Evolutionary conservation across 1,139 yeast species (phyloP).

Genomic region (Kodamaea arcana): DNA sequence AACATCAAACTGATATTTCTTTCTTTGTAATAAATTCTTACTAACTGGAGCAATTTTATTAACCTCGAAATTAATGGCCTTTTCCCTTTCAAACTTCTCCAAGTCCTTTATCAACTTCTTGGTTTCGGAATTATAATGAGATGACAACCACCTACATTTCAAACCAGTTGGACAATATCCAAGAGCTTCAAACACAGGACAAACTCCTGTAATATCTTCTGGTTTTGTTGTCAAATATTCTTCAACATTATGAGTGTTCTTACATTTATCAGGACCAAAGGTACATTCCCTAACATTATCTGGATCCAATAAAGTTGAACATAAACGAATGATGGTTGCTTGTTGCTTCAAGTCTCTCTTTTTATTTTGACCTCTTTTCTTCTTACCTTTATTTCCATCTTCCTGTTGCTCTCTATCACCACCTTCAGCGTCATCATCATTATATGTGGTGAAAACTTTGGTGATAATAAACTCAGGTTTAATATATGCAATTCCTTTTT

Average conservation of each 20-base stretch:
- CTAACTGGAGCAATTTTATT: conserved; percentile 55
- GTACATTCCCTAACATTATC: conserved; percentile 47
- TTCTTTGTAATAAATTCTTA: conserved; percentile 60
- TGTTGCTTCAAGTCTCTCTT: conserved; percentile 73
- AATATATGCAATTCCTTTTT: conserved; percentile 61
- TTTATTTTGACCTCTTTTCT: conserved; percentile 83
- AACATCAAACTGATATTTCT: conserved; percentile 51
- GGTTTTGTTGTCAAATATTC: conserved; percentile 64
- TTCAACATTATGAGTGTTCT: conserved; percentile 69
- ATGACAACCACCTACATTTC: conserved; percentile 84
- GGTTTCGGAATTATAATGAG: conserved; percentile 59
- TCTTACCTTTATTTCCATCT: conserved; percentile 33
- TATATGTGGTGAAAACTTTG: conserved; percentile 36
- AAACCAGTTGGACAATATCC: conserved; percentile 92
- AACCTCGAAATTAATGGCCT: conserved; percentile 50
- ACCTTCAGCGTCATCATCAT: conserved; percentile 46
- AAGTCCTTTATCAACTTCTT: conserved; percentile 43
- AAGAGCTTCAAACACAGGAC: conserved; percentile 79
- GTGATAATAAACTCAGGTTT: conserved; percentile 56
- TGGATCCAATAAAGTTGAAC: conserved; percentile 59
- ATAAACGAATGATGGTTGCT: conserved; percentile 62
- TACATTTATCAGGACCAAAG: conserved; percentile 70
- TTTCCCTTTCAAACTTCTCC: conserved; percentile 33
- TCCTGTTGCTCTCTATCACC: conserved; percentile 34
- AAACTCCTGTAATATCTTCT: conserved; percentile 63